Base-by-base conservation (phyloP, 306 rosid genomes). In the Quercus robur region DNA sequence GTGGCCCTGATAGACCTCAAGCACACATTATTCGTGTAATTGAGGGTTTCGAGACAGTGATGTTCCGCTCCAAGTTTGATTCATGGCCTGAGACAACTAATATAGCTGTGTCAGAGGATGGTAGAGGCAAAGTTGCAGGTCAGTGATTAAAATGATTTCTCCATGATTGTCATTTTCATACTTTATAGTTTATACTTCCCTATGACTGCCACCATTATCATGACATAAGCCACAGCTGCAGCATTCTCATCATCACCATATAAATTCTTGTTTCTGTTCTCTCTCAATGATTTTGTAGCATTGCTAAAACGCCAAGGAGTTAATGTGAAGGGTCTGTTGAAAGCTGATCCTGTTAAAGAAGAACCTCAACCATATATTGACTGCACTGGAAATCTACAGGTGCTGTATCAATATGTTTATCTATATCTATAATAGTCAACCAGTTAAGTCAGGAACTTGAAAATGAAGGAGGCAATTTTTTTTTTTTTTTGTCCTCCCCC, bases 41-140 rank as follows among this genome's bases (percentile, higher is more conserved):
- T 80, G 99, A 96, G 87, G 99, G 99, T 74, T 96, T 91, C 70
- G 99, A 96, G 88, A 91, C 97, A 1, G 94, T 94, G 55, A 89
- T 88, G 97, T 96, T 96, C 86, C 88, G 77, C 81, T 91, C 97
- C 62, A 96, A 93, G 85, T 96, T 96, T 30, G 91, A 87, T 75
- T 91, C 93, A 41, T 96, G 99, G 99, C 92, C 98, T 71, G 90
- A 89, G 84, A 76, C 89, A 78, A 20, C 87, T 80, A 78, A 90
- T 55, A 88, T 83, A 57, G 78, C 92, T 52, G 89, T 83, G 68
- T 78, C 97, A 21, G 99, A 96, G 88, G 98, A 96, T 84, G 97
- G 99, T 55, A 90, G 98, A 77, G 99, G 99, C 88, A 96, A 89
- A 92, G 99, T 96, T 75, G 99, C 99, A 86, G 99, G 99, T 96